These are phyloP conservation scores for Globomyces sp. DNA, from an alignment of 371 early-diverging fungal genomes.

Conservation along the genomic window DNA sequence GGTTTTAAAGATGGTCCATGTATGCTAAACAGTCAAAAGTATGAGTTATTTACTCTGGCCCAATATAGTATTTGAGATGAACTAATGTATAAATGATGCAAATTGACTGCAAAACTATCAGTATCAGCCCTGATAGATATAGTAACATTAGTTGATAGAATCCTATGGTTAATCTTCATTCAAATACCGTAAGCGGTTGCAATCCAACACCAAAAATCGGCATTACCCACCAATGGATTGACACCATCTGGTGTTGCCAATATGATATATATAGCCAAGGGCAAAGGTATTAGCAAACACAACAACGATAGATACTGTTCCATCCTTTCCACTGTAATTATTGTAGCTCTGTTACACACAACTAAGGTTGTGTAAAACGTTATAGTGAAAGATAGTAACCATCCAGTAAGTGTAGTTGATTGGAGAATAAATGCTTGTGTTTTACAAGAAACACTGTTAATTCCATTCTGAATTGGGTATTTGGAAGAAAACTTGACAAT, in stretches of 20 bases:
- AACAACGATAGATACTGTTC: not conserved
- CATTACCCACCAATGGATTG: not conserved
- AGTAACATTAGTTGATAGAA: too few relatives aligned
- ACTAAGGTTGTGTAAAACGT: constrained; percentile 1
- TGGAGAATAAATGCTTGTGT: constrained; percentile 5
- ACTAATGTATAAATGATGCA: too few relatives aligned
- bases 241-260: constrained; percentile 9
- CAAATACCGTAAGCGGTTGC: not conserved
- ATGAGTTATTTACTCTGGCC: too few relatives aligned
- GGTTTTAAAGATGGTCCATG: not conserved
- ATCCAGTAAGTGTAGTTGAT: not conserved
- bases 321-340: not conserved
- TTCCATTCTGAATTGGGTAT: constrained; percentile 3
- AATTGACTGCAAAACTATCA: too few relatives aligned
- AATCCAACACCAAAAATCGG: constrained; percentile 14
- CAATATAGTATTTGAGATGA: too few relatives aligned
- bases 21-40: not conserved
- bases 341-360: not conserved
- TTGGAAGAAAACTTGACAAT: not conserved
- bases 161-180: too few relatives aligned
- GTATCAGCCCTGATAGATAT: too few relatives aligned
- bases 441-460: constrained; percentile 1
- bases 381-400: constrained; percentile 4
- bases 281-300: constrained; percentile 3
- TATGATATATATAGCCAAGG: not conserved